Percentiles rank a stretch among this genome's conserved stretches.
Evolutionary conservation across 164 flowering plant genomes (phyloP).

Genomic region (Cinnamomum chago): DNA sequence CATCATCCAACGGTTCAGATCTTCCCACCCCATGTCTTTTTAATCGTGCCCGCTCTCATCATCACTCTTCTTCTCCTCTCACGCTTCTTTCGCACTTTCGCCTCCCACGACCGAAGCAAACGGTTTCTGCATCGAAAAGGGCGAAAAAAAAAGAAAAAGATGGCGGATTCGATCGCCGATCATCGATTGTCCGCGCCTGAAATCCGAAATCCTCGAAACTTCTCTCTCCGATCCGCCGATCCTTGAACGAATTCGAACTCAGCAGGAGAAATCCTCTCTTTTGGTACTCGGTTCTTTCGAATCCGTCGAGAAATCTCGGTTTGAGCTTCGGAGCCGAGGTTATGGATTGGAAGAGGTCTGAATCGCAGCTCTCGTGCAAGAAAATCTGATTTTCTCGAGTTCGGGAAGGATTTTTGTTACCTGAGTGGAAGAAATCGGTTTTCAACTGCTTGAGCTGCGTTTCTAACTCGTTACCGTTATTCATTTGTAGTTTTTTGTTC

Average conservation of each 20-base stretch:
- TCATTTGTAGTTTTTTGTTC: neutral
- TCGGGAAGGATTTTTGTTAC: neutral
- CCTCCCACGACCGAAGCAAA: neutral
- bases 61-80: neutral
- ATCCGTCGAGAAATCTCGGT: constrained; percentile 11
- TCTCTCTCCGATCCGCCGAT: constrained; percentile 6
- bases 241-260: constrained; percentile 4
- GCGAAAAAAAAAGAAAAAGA: neutral
- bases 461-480: neutral
- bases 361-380: constrained; percentile 2
- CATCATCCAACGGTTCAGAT: constrained; percentile 11
- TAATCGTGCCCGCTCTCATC: constrained; percentile 8
- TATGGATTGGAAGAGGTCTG: neutral
- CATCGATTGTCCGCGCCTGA: neutral
- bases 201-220: neutral
- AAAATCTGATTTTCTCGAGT: neutral
- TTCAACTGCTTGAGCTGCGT: neutral
- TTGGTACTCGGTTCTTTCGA: neutral
- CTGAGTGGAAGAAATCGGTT: neutral
- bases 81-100: neutral
- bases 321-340: neutral
- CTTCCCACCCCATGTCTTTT: neutral
- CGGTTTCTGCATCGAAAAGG: neutral
- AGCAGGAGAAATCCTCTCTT: neutral
- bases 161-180: constrained; percentile 6